phyloP scores from a whole-genome alignment of 371 early-diverging fungal species.

The Haplosporangium sp. region DNA sequence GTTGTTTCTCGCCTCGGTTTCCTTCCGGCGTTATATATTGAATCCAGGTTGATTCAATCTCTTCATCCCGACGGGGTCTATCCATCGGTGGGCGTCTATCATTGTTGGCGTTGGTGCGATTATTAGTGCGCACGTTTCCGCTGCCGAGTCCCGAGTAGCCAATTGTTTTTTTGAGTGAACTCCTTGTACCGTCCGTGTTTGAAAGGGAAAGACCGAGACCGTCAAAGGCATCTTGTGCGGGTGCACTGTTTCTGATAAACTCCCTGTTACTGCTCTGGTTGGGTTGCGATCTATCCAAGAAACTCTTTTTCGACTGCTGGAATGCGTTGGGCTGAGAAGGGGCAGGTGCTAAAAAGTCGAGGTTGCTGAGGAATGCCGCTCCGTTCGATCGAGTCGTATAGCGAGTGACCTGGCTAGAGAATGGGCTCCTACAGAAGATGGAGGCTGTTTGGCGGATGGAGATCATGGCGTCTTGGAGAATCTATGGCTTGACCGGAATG shows the following conservation, averaged over 20 bases:
- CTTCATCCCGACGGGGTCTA: slow-evolving; percentile 66
- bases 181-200: background rate
- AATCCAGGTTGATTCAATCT: slow-evolving; percentile 63
- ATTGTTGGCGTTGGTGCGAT: background rate
- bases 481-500: background rate
- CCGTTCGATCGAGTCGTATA: slow-evolving; percentile 44
- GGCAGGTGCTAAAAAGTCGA: slow-evolving; percentile 39
- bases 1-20: slow-evolving; percentile 54
- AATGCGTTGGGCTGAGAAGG: slow-evolving; percentile 10
- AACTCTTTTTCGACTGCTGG: slow-evolving; percentile 4
- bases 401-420: slow-evolving; percentile 1
- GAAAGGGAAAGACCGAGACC: background rate
- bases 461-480: slow-evolving; percentile 16
- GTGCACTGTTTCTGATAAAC: slow-evolving; percentile 2
- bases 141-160: background rate
- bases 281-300: background rate
- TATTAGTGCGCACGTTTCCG: background rate
- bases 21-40: slow-evolving; percentile 63
- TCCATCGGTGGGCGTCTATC: slow-evolving; percentile 2
- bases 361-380: slow-evolving; percentile 32
- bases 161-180: background rate
- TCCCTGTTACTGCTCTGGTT: slow-evolving; percentile 22
- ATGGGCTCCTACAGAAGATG: slow-evolving; percentile 4
- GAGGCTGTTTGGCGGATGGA: slow-evolving; percentile 25
- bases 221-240: slow-evolving; percentile 1